Conservation (phyloP, 1,284 basidiomycete species). For the Marasmius oreades region DNA sequence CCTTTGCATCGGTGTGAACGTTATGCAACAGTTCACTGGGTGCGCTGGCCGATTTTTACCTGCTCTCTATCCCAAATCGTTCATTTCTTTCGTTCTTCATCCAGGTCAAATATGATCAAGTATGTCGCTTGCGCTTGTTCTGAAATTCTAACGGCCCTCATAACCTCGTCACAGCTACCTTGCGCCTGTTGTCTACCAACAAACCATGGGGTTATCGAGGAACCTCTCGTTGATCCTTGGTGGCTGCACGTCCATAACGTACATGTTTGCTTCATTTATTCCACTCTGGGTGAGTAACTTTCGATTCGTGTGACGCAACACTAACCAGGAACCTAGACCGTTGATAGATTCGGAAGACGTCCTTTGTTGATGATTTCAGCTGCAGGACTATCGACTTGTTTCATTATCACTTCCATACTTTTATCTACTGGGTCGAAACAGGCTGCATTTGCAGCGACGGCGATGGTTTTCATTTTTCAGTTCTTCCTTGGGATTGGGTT, state of each 20-base stretch:
- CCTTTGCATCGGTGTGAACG: constrained; percentile 35
- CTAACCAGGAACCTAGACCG: constrained; percentile 25
- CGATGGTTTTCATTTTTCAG: constrained; percentile 41
- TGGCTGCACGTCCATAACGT: constrained; percentile 37
- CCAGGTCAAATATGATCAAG: too few relatives aligned
- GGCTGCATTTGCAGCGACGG: constrained; percentile 33
- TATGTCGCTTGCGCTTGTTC: too few relatives aligned
- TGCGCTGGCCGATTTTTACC: constrained; percentile 13
- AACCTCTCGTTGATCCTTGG: constrained; percentile 38
- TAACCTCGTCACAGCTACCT: constrained; percentile 30
- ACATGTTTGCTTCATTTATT: constrained; percentile 43
- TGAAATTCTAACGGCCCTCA: neutral
- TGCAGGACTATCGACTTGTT: constrained; percentile 35
- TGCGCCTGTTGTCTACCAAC: constrained; percentile 40
- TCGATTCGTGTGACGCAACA: neutral
- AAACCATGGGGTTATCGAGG: constrained; percentile 40
- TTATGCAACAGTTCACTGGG: constrained; percentile 43
- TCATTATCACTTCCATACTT: constrained; percentile 30
- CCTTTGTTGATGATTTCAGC: constrained; percentile 37
- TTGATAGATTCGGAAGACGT: constrained; percentile 38
- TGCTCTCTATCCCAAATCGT: too few relatives aligned
- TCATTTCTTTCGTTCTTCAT: too few relatives aligned
- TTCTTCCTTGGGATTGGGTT: constrained; percentile 39
- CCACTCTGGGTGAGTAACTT: constrained; percentile 32
- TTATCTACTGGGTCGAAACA: constrained; percentile 30